Conservation (phyloP, 108 stramenopile species). For the Cylindrotheca fusiformis region DNA sequence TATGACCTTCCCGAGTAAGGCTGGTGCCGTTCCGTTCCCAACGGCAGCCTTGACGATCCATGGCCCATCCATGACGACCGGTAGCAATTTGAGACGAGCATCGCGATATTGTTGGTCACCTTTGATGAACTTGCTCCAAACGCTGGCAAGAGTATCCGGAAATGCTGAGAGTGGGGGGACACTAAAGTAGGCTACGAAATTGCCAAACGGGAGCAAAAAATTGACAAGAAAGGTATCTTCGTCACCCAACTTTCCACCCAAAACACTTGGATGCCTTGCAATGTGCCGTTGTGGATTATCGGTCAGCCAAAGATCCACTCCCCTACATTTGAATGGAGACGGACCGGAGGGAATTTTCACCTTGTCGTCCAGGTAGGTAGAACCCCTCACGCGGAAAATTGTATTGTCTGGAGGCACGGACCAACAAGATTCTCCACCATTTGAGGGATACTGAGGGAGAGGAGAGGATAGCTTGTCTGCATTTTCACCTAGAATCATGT, state of each 20-base stretch:
- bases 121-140: conserved; percentile 74
- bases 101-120: conserved; percentile 88
- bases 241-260: conserved; percentile 70
- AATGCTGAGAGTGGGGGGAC: conserved; percentile 68
- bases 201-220: conserved; percentile 89
- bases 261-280: conserved; percentile 78
- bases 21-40: conserved; percentile 84
- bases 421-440: conserved; percentile 77
- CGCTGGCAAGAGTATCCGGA: conserved; percentile 47
- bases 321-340: conserved; percentile 69
- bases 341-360: conserved; percentile 74
- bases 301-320: conserved; percentile 87
- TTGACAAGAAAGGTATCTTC: conserved; percentile 87
- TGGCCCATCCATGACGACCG: conserved; percentile 86
- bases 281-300: conserved; percentile 86
- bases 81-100: conserved; percentile 81
- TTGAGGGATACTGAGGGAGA: conserved; percentile 67
- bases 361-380: conserved; percentile 71
- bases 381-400: conserved; percentile 81
- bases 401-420: conserved; percentile 57
- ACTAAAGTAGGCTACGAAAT: conserved; percentile 84
- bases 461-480: conserved; percentile 57
- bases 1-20: conserved; percentile 82
- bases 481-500: conserved; percentile 1
- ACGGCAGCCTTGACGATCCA: conserved; percentile 91